These are phyloP conservation scores for Pseudomassariella vexata DNA, from an alignment of 2,329 filamentous ascomycete genomes.

Conservation along the genomic window DNA sequence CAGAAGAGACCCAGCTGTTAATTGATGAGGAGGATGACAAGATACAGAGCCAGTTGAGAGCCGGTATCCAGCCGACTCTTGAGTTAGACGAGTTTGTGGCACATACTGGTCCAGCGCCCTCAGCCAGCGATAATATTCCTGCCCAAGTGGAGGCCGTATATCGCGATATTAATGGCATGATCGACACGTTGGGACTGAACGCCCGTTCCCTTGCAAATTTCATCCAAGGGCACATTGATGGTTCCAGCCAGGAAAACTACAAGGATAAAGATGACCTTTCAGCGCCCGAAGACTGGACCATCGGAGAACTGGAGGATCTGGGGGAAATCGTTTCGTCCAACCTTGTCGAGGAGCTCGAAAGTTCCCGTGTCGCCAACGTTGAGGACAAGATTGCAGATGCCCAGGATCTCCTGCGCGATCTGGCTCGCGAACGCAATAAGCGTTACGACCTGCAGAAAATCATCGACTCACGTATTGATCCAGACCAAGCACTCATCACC, in stretches of 20 bases:
- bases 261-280: conserved; percentile 65
- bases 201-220: conserved; percentile 59
- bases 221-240: conserved; percentile 60
- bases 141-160: conserved; percentile 64
- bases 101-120: conserved; percentile 47
- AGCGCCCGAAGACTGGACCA: conserved; percentile 60
- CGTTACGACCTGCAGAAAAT: conserved; percentile 73
- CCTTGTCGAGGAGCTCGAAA: conserved; percentile 58
- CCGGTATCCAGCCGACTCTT: conserved; percentile 55
- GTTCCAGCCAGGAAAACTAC: conserved; percentile 41
- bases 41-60: conserved; percentile 56
- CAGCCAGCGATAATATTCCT: conserved; percentile 51
- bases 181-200: conserved; percentile 87
- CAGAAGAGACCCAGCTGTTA: conserved; percentile 50
- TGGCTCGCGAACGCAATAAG: conserved; percentile 66
- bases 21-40: conserved; percentile 66
- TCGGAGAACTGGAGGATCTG: conserved; percentile 71
- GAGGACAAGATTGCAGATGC: conserved; percentile 64
- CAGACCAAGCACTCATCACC: conserved; percentile 57
- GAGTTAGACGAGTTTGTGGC: conserved; percentile 64
- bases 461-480: conserved; percentile 64
- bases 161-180: conserved; percentile 86
- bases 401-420: conserved; percentile 62
- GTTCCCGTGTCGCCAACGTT: conserved; percentile 63
- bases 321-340: conserved; percentile 57